phyloP scores from a whole-genome alignment of 805 yeast genomes.

The Scheffersomyces lignosus region DNA sequence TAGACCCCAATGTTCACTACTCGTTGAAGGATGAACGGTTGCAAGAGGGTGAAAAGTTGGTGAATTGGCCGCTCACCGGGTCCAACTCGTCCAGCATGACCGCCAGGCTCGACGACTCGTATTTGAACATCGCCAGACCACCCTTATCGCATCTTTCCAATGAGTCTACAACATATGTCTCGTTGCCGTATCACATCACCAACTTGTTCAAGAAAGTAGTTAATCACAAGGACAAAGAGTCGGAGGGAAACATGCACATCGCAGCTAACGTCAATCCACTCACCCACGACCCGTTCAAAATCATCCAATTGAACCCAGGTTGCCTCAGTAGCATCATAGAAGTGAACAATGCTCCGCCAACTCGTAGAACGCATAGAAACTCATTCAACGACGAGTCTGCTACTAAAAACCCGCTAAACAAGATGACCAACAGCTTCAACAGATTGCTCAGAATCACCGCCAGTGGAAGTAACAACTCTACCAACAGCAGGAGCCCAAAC shows the following conservation, averaged over 20 bases:
- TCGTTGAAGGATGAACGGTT: conserved; percentile 15
- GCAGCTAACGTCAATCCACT: conserved; percentile 58
- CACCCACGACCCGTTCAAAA: conserved; percentile 50
- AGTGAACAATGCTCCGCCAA: conserved; percentile 5
- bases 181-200: conserved; percentile 51
- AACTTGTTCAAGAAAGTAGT: conserved; percentile 36
- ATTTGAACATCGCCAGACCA: conserved; percentile 40
- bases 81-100: conserved; percentile 8
- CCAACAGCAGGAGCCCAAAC: not conserved
- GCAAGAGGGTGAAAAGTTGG: conserved; percentile 5
- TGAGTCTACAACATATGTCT: conserved; percentile 54
- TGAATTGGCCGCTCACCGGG: conserved; percentile 28
- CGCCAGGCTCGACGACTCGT: conserved; percentile 22
- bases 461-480: not conserved
- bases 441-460: conserved; percentile 18
- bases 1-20: conserved; percentile 37
- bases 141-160: conserved; percentile 26
- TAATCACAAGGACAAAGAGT: conserved; percentile 34
- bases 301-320: conserved; percentile 57
- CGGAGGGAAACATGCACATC: conserved; percentile 45
- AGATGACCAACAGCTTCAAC: conserved; percentile 33
- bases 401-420: conserved; percentile 11
- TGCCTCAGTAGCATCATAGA: conserved; percentile 32
- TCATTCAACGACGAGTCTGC: not conserved
- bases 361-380: conserved; percentile 1